phyloP scores from a whole-genome alignment of 352 stramenopile species.

The Phytophthora parvispora region DNA sequence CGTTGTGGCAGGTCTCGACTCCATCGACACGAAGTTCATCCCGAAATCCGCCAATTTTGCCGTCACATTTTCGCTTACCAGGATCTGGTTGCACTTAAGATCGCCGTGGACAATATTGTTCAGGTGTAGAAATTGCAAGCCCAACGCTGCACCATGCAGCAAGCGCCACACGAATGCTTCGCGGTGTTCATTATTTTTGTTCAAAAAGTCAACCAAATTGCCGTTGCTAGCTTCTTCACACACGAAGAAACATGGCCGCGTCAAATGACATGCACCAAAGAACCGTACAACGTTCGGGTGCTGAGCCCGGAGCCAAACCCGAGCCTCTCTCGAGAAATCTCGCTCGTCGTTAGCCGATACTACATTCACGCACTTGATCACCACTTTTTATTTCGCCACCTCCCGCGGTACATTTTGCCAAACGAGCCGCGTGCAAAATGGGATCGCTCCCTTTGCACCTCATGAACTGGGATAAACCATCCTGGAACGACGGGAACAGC shows the following conservation, averaged over 20 bases:
- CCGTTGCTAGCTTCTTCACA: slow-evolving; percentile 14
- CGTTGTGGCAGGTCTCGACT: neutral
- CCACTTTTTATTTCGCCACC: slow-evolving; percentile 26
- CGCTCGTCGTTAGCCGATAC: slow-evolving; percentile 12
- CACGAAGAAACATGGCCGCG: slow-evolving; percentile 20
- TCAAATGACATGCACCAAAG: slow-evolving; percentile 19
- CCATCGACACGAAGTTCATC: slow-evolving; percentile 11
- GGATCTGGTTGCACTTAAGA: slow-evolving; percentile 33
- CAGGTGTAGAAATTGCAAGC: slow-evolving; percentile 24
- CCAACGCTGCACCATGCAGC: slow-evolving; percentile 22
- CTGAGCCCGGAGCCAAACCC: slow-evolving; percentile 13
- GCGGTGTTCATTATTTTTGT: neutral
- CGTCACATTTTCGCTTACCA: slow-evolving; percentile 17
- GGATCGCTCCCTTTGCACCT: slow-evolving; percentile 14
- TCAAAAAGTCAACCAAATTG: slow-evolving; percentile 5
- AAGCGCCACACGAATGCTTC: slow-evolving; percentile 12
- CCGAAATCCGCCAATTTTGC: slow-evolving; percentile 37
- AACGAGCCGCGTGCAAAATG: slow-evolving; percentile 19
- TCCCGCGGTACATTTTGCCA: slow-evolving; percentile 19
- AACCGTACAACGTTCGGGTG: slow-evolving; percentile 19
- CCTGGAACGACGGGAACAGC: slow-evolving; percentile 4
- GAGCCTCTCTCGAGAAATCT: slow-evolving; percentile 31
- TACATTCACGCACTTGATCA: slow-evolving; percentile 26
- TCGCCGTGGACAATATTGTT: slow-evolving; percentile 22
- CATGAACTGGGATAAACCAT: slow-evolving; percentile 21